phyloP scores from a whole-genome alignment of 202 grass and related monocot species.

The Musa balbisiana region DNA sequence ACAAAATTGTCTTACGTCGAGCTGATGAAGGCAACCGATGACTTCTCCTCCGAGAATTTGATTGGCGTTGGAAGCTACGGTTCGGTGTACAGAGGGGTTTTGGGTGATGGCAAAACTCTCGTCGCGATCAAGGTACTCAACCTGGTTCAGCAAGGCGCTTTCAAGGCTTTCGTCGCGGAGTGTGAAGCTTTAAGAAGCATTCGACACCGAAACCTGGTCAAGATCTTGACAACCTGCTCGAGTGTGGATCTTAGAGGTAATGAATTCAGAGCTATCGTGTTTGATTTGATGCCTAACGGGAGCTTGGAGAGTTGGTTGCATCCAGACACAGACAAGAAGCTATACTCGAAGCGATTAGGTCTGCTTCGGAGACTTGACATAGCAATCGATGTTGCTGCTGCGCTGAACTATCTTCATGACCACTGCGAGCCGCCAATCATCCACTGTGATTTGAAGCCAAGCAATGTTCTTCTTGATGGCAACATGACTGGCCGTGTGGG shows the following conservation, averaged over 20 bases:
- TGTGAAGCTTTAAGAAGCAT: background rate
- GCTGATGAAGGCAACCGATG: background rate
- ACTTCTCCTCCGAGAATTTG: conserved; percentile 1
- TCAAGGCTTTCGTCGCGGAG: background rate
- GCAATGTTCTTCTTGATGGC: conserved; percentile 39
- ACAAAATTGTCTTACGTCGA: background rate
- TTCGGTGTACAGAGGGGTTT: background rate
- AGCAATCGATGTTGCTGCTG: conserved; percentile 33
- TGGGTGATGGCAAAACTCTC: background rate
- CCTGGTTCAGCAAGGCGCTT: background rate
- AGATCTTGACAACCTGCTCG: background rate
- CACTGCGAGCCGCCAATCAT: conserved; percentile 29
- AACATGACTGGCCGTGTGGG: conserved; percentile 34
- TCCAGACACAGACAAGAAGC: background rate
- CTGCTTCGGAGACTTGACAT: conserved; percentile 16
- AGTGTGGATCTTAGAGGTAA: background rate
- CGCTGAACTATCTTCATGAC: conserved; percentile 44
- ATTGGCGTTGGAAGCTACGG: conserved; percentile 1
- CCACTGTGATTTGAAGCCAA: conserved; percentile 49
- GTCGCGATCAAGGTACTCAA: background rate
- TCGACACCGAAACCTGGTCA: background rate
- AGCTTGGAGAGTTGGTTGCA: conserved; percentile 25
- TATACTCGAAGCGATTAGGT: background rate
- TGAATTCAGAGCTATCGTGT: conserved; percentile 23
- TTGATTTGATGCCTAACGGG: conserved; percentile 25